A percentile compares a stretch with the other conserved stretches of the same genome.
Conservation (phyloP, 2,329 filamentous ascomycete genomes). For the Dactylellina haptotyla region DNA sequence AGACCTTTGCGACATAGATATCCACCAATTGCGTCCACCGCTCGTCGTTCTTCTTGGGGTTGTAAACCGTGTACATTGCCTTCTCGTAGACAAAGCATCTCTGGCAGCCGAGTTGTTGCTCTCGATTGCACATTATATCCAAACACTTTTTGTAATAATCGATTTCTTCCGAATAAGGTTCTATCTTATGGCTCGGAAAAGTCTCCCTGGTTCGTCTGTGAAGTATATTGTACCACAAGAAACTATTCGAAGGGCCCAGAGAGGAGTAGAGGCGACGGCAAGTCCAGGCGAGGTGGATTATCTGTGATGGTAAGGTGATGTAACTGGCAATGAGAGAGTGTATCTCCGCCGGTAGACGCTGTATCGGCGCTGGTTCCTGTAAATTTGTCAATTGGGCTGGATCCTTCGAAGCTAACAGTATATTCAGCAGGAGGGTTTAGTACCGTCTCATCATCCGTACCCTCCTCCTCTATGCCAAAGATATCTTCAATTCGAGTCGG, state of each 20-base stretch:
- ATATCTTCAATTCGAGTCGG: neutral
- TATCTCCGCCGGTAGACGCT: constrained; percentile 41
- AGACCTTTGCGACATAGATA: constrained; percentile 30
- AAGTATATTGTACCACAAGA: constrained; percentile 39
- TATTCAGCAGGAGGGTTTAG: neutral
- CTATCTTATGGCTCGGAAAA: neutral
- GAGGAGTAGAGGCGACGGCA: constrained; percentile 36
- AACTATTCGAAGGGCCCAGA: constrained; percentile 32
- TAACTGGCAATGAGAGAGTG: constrained; percentile 36
- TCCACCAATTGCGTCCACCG: constrained; percentile 28
- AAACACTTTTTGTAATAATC: constrained; percentile 42
- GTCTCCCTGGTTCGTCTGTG: neutral
- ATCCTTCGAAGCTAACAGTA: neutral
- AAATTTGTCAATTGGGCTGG: neutral
- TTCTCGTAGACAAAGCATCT: constrained; percentile 23
- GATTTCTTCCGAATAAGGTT: neutral
- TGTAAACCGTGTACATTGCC: constrained; percentile 9
- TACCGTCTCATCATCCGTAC: neutral
- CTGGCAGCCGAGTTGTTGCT: constrained; percentile 15
- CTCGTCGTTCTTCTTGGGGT: constrained; percentile 24
- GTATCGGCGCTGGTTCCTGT: constrained; percentile 11
- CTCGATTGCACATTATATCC: constrained; percentile 38
- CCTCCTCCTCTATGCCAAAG: neutral
- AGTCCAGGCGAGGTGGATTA: constrained; percentile 31
- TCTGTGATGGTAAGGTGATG: constrained; percentile 9